phyloP scores from a whole-genome alignment of 768 basidiomycete genomes.

The Sarcomyxa edulis region DNA sequence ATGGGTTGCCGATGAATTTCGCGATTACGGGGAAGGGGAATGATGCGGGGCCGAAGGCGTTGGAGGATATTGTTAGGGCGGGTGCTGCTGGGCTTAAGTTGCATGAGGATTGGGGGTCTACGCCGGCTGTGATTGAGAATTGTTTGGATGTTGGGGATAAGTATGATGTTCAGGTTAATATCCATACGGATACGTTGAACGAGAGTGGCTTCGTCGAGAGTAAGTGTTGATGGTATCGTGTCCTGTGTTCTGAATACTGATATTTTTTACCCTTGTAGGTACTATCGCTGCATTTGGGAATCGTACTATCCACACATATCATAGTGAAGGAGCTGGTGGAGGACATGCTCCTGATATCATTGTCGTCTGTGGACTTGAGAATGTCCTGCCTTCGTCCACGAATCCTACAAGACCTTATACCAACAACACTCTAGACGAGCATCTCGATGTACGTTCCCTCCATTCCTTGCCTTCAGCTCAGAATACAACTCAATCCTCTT shows the following conservation, averaged over 20 bases:
- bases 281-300: slow-evolving; percentile 88
- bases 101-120: slow-evolving; percentile 97
- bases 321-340: slow-evolving; percentile 95
- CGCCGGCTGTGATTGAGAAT: slow-evolving; percentile 74
- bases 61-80: slow-evolving; percentile 78
- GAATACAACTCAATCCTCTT: no score
- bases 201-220: slow-evolving; percentile 97
- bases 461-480: not conserved
- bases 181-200: slow-evolving; percentile 96
- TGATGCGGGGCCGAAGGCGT: slow-evolving; percentile 67
- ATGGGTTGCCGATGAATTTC: slow-evolving; percentile 87
- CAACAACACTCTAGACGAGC: slow-evolving; percentile 90
- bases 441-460: slow-evolving; percentile 72
- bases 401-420: slow-evolving; percentile 95
- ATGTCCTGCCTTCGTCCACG: slow-evolving; percentile 94
- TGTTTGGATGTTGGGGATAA: slow-evolving; percentile 81
- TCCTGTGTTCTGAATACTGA: no score
- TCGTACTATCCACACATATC: slow-evolving; percentile 95
- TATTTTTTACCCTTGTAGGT: slow-evolving; percentile 32
- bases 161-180: slow-evolving; percentile 95
- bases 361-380: slow-evolving; percentile 84
- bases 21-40: slow-evolving; percentile 97
- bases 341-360: slow-evolving; percentile 99
- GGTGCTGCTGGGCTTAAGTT: slow-evolving; percentile 90
- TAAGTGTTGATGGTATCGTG: slow-evolving; percentile 28